phyloP scores from a whole-genome alignment of 2,329 filamentous ascomycete species.

The Exophiala bonariae region DNA sequence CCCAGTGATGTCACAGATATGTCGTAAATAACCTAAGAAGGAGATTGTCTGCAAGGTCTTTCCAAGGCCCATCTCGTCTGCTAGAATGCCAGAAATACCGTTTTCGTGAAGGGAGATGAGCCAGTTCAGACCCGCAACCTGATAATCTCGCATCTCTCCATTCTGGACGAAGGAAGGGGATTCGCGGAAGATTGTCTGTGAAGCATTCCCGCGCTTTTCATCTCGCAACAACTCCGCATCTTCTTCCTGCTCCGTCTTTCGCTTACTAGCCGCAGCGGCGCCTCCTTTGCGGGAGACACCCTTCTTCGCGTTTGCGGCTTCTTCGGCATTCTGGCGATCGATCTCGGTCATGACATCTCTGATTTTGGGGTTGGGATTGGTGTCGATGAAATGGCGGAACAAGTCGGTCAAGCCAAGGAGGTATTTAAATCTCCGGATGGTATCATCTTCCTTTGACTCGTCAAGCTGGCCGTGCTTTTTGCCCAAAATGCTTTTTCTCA shows the following conservation, averaged over 20 bases:
- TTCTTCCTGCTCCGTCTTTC: constrained; percentile 95
- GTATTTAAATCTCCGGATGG: constrained; percentile 90
- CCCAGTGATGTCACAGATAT: constrained; percentile 83
- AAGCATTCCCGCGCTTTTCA: constrained; percentile 82
- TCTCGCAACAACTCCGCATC: constrained; percentile 85
- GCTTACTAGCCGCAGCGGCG: constrained; percentile 69
- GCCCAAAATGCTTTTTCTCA: constrained; percentile 88
- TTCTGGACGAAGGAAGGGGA: constrained; percentile 85
- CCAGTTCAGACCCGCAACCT: constrained; percentile 95
- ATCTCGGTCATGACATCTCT: constrained; percentile 93
- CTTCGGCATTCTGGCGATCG: constrained; percentile 81
- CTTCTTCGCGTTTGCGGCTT: constrained; percentile 70
- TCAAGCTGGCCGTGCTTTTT: constrained; percentile 92
- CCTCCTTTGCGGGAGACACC: constrained; percentile 79
- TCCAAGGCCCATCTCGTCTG: constrained; percentile 97
- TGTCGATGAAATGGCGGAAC: constrained; percentile 98
- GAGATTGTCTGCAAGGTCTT: constrained; percentile 98
- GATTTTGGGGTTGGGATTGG: constrained; percentile 92
- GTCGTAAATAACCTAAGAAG: constrained; percentile 91
- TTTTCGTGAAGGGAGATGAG: constrained; percentile 97
- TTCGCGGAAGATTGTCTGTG: constrained; percentile 88
- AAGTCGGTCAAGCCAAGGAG: constrained; percentile 91
- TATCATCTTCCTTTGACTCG: constrained; percentile 96
- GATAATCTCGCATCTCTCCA: constrained; percentile 92
- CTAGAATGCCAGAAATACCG: constrained; percentile 95